Percentiles rank a stretch among this genome's conserved stretches.
Evolutionary conservation across 208 protist species (phyloP).

Genomic region (Crithidia bombi): DNA sequence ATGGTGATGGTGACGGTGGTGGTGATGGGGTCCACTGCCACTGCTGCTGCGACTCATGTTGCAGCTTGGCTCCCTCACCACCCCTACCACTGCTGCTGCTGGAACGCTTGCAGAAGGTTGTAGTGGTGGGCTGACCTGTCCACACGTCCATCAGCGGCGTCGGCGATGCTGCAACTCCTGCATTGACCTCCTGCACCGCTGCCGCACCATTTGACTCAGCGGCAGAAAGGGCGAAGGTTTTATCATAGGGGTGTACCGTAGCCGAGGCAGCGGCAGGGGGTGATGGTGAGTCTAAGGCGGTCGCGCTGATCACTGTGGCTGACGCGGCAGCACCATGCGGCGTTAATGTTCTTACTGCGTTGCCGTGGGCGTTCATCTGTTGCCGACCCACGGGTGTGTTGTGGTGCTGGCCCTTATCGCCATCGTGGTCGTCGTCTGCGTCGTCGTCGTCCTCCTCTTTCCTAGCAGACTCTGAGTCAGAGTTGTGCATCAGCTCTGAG

Average conservation of each 20-base stretch:
- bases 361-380: too few relatives aligned
- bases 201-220: neutral
- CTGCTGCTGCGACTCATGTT: conserved; percentile 11
- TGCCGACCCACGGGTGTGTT: neutral
- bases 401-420: neutral
- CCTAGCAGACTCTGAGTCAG: neutral
- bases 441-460: neutral
- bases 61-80: neutral
- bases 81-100: neutral
- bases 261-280: neutral
- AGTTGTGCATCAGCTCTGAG: neutral
- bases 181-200: neutral
- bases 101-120: neutral
- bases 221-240: neutral
- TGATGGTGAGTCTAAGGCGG: neutral
- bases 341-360: neutral
- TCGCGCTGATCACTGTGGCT: neutral
- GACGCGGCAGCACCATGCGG: neutral
- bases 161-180: neutral
- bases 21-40: neutral
- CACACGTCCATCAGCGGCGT: conserved; percentile 4
- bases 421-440: neutral
- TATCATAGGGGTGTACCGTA: conserved; percentile 1
- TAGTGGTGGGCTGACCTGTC: neutral
- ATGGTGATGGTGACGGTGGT: neutral